Evolutionary conservation across 2,329 filamentous ascomycete species (phyloP).

Genomic region (Aspergillus glaucus): DNA sequence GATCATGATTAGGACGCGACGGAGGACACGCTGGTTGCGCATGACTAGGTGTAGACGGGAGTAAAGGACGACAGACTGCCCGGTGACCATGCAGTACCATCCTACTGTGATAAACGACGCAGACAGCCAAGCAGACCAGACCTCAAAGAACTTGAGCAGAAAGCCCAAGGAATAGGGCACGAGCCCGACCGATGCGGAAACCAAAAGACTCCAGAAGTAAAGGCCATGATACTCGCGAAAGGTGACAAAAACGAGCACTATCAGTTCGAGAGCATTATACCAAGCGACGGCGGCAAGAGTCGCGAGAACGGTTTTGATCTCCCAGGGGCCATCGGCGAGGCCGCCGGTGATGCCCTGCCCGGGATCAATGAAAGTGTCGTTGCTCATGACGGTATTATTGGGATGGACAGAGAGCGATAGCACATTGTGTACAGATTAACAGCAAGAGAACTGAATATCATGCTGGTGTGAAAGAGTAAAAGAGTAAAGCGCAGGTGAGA

Average conservation of each 20-base stretch:
- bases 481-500: constrained; percentile 1
- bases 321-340: constrained; percentile 28
- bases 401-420: constrained; percentile 1
- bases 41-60: constrained; percentile 46
- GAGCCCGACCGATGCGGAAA: constrained; percentile 39
- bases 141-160: constrained; percentile 42
- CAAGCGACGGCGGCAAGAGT: constrained; percentile 43
- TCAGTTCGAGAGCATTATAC: constrained; percentile 47
- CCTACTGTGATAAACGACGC: constrained; percentile 41
- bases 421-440: neutral
- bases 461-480: neutral
- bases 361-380: constrained; percentile 11
- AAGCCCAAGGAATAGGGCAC: constrained; percentile 43
- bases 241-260: constrained; percentile 44
- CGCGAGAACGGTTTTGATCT: constrained; percentile 38
- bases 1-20: constrained; percentile 42
- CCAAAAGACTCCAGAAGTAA: constrained; percentile 47
- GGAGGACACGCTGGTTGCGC: constrained; percentile 32
- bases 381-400: constrained; percentile 16
- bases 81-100: constrained; percentile 45
- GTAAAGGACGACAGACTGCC: constrained; percentile 45
- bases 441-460: neutral
- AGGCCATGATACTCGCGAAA: constrained; percentile 42
- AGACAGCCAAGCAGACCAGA: constrained; percentile 32
- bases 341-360: constrained; percentile 35